These are phyloP conservation scores for Gracilaria vermiculophylla DNA, from an alignment of 23 red algal species.

Conservation along the genomic window DNA sequence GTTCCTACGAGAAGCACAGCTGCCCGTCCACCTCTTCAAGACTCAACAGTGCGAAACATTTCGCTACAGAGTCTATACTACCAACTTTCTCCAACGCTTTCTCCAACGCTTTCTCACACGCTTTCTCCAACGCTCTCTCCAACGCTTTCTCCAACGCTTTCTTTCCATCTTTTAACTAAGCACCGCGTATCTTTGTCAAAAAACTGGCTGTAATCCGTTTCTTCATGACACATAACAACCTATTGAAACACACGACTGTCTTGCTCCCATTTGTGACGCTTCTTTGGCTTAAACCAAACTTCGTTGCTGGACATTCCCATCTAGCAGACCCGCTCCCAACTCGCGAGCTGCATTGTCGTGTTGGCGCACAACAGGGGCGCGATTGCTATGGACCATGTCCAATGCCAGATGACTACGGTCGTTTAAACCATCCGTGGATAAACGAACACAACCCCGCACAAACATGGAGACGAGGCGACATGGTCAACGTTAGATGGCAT, in stretches of 20 bases:
- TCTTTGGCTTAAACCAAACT: not conserved
- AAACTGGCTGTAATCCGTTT: slow-evolving; percentile 18
- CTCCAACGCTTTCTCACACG: not conserved
- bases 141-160: not conserved
- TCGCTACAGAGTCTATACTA: not conserved
- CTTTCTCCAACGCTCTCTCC: too few species aligned
- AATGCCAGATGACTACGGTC: slow-evolving; percentile 37
- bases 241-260: not conserved
- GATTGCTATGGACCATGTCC: slow-evolving; percentile 61
- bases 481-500: slow-evolving; percentile 51
- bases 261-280: not conserved
- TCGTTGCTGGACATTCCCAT: slow-evolving; percentile 36
- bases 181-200: not conserved
- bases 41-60: not conserved
- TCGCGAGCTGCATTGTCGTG: slow-evolving; percentile 44
- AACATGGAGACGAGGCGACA: slow-evolving; percentile 51
- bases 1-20: not conserved
- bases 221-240: slow-evolving; percentile 14
- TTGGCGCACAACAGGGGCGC: slow-evolving; percentile 29
- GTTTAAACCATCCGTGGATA: slow-evolving; percentile 35
- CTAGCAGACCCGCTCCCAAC: slow-evolving; percentile 50
- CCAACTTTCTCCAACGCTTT: not conserved
- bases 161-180: not conserved
- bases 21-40: not conserved
- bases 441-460: slow-evolving; percentile 51